phyloP scores from a whole-genome alignment of 441 rosid genomes.

The Pelargonium fulgidum region DNA sequence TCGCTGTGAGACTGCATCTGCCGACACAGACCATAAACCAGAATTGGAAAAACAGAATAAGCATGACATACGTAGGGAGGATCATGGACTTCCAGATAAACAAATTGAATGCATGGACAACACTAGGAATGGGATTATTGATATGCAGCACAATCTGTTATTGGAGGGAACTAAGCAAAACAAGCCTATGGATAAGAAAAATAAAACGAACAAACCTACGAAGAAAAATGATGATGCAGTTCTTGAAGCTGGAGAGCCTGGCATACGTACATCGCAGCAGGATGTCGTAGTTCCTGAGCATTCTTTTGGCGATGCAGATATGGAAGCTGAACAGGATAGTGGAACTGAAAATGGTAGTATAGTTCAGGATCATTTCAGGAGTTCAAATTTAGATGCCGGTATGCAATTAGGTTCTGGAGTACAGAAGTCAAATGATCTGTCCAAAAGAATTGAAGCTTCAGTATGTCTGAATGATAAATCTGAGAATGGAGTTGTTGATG shows the following conservation, averaged over 20 bases:
- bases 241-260: constrained; percentile 13
- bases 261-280: constrained; percentile 9
- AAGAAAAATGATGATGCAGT: constrained; percentile 14
- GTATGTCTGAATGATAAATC: constrained; percentile 16
- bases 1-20: neutral
- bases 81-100: constrained; percentile 11
- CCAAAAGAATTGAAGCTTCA: constrained; percentile 18
- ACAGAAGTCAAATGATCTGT: constrained; percentile 7
- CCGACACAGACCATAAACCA: constrained; percentile 9
- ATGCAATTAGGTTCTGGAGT: constrained; percentile 8
- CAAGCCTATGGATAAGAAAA: constrained; percentile 19
- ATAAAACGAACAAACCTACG: constrained; percentile 15
- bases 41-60: constrained; percentile 9
- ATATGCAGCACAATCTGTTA: constrained; percentile 9
- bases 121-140: constrained; percentile 11
- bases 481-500: constrained; percentile 9
- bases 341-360: constrained; percentile 13
- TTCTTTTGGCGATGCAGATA: constrained; percentile 9
- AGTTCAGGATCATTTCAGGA: constrained; percentile 10
- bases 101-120: constrained; percentile 1
- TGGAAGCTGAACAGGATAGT: constrained; percentile 12
- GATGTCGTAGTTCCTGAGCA: neutral
- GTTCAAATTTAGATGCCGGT: constrained; percentile 17
- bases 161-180: constrained; percentile 12
- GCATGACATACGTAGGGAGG: neutral